These are phyloP conservation scores for Lyophyllum semitale DNA, from an alignment of 768 basidiomycete species.

Conservation along the genomic window DNA sequence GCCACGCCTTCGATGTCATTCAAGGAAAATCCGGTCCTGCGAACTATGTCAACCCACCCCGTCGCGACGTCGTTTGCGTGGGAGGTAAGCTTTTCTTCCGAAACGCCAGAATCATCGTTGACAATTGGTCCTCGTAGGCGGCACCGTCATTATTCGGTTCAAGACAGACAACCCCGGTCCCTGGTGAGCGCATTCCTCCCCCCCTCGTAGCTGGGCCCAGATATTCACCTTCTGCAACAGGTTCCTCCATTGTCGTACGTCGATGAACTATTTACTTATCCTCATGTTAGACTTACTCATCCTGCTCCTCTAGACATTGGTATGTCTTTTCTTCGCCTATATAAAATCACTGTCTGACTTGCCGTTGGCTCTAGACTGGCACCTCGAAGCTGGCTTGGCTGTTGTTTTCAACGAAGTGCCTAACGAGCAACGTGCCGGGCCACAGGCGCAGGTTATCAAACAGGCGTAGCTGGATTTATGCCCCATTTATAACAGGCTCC, in stretches of 20 bases:
- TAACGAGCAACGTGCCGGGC: neutral
- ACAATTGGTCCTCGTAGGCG: constrained; percentile 4
- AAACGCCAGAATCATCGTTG: neutral
- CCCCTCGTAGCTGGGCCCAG: neutral
- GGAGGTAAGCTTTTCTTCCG: neutral
- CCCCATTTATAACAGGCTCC: constrained; percentile 26
- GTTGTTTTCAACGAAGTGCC: neutral
- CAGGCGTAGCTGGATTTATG: constrained; percentile 37
- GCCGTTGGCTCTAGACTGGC: constrained; percentile 2
- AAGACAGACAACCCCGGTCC: constrained; percentile 39
- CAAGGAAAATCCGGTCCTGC: constrained; percentile 16
- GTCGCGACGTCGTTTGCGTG: constrained; percentile 25
- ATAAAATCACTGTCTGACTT: too few species aligned
- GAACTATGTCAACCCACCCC: constrained; percentile 26
- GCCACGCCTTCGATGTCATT: constrained; percentile 28
- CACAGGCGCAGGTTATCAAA: constrained; percentile 2
- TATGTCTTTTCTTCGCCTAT: neutral
- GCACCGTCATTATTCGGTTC: constrained; percentile 39
- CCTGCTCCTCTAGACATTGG: neutral
- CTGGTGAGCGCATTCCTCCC: constrained; percentile 18
- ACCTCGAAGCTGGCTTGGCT: constrained; percentile 12
- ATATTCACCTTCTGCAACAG: neutral
- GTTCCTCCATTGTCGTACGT: neutral
- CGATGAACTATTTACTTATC: too few species aligned
- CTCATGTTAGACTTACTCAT: neutral